phyloP scores from a whole-genome alignment of 2,329 filamentous ascomycete genomes.

The Aureobasidium sp. region DNA sequence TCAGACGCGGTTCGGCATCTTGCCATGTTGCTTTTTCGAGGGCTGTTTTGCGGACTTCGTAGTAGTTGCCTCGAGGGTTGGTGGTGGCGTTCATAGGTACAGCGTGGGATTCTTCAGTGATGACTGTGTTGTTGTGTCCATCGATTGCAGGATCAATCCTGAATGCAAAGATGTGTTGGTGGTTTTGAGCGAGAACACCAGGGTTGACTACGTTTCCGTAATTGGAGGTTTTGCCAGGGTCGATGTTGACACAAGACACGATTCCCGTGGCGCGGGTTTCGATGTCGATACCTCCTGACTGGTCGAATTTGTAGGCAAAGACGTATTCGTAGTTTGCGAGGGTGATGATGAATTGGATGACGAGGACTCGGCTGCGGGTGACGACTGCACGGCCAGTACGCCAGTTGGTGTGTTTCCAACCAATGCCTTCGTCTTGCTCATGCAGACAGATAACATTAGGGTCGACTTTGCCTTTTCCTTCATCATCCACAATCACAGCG shows the following conservation, averaged over 20 bases:
- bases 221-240: constrained; percentile 41
- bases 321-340: constrained; percentile 65
- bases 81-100: constrained; percentile 41
- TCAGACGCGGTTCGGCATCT: constrained; percentile 33
- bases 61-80: constrained; percentile 55
- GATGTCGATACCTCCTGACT: constrained; percentile 50
- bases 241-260: constrained; percentile 52
- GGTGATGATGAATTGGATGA: constrained; percentile 60
- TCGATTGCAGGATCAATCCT: constrained; percentile 58
- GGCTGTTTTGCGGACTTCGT: constrained; percentile 39
- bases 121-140: constrained; percentile 41
- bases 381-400: constrained; percentile 54
- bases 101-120: constrained; percentile 45
- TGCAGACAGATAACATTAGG: constrained; percentile 59
- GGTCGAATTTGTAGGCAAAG: constrained; percentile 56
- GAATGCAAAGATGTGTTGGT: constrained; percentile 60
- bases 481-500: constrained; percentile 41
- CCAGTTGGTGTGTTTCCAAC: constrained; percentile 65
- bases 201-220: constrained; percentile 50
- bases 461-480: constrained; percentile 45
- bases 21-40: constrained; percentile 17
- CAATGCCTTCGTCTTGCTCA: constrained; percentile 60
- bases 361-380: constrained; percentile 52
- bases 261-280: constrained; percentile 60
- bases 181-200: constrained; percentile 58